Base-by-base conservation (phyloP, 1,139 yeast genomes). In the Geotrichum phurueaensis region DNA sequence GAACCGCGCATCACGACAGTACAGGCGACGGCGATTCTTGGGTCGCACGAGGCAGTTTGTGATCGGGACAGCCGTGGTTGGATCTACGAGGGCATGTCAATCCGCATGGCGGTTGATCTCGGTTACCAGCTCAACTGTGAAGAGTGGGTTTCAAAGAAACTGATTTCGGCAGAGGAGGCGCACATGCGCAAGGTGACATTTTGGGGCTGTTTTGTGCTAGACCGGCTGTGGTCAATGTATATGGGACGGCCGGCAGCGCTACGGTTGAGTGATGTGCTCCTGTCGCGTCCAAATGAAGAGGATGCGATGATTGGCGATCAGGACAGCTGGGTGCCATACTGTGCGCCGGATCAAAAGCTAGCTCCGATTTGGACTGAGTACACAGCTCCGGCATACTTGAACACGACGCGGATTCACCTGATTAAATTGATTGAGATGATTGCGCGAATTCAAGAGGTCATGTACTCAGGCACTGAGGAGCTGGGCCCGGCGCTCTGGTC, bases 1-100 rank as follows among this genome's bases (percentile, higher is more conserved):
- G 52, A 49, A n/a, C 66, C 66, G 1, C 60, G 59, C 25, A 63
- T 68, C 29, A 67, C 70, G 1, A 65, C 68, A 5, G 62, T 68
- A 7, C 70, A 68, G 54, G 70, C 63, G 54, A 60, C 64, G 54
- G 54, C 66, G 54, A 45, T 64, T 15, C 58, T 67, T 6, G 69
- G 68, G 10, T 58, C 67, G 36, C 60, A 65, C n/a, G 71, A 68
- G 56, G 66, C 68, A 2, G 69, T 67, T 10, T 64, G 62, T 33
- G 68, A 69, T 23, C 56, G 68, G 23, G 67, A 68, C 51, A 64
- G 69, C 31, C 62, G 65, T 0, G 71, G 70, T 6, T 68, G 70
- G 70, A 63, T 67, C 3, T 67, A 68, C 54, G 65, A 68, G 12
- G 71, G 71, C 9, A 68, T 68, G 69, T 69, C 71, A 9, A 63